Evolutionary conservation across 768 basidiomycete genomes (phyloP).

Genomic region (Dioszegia aurantiaca): DNA sequence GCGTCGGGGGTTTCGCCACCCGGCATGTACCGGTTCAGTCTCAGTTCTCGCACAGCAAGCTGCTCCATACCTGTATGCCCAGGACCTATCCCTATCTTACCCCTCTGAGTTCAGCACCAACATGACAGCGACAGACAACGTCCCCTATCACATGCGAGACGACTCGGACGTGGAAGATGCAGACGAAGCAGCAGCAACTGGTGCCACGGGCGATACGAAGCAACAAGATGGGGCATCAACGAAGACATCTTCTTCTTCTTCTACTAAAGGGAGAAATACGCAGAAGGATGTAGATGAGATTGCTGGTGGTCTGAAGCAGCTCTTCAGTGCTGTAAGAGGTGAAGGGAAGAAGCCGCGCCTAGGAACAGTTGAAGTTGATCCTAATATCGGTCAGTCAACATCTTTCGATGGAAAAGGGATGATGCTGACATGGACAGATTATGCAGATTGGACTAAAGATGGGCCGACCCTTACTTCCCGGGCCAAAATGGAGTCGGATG

Average conservation of each 20-base stretch:
- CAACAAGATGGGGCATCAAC: slow-evolving; percentile 4
- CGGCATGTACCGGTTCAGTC: neutral
- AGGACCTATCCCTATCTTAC: neutral
- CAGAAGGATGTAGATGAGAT: slow-evolving; percentile 16
- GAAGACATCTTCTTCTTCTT: too few relatives aligned
- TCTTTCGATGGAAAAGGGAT: neutral
- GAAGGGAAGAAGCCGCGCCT: slow-evolving; percentile 19
- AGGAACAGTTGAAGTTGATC: slow-evolving; percentile 38
- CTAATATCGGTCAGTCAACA: slow-evolving; percentile 29
- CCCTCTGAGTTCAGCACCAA: neutral
- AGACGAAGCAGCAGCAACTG: neutral
- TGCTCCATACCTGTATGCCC: too few relatives aligned
- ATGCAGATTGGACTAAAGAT: slow-evolving; percentile 28
- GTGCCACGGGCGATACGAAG: neutral
- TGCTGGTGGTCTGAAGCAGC: slow-evolving; percentile 7
- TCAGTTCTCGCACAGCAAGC: too few relatives aligned
- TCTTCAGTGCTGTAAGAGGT: neutral
- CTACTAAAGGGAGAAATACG: too few relatives aligned
- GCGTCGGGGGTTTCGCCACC: too few relatives aligned
- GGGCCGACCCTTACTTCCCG: slow-evolving; percentile 42
- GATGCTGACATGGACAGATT: slow-evolving; percentile 25
- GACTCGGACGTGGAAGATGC: slow-evolving; percentile 12
- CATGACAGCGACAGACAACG: neutral
- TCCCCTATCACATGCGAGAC: slow-evolving; percentile 16
- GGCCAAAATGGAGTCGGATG: slow-evolving; percentile 38